phyloP scores from a whole-genome alignment of 371 early-diverging fungal genomes.

The Mortierella sp. region DNA sequence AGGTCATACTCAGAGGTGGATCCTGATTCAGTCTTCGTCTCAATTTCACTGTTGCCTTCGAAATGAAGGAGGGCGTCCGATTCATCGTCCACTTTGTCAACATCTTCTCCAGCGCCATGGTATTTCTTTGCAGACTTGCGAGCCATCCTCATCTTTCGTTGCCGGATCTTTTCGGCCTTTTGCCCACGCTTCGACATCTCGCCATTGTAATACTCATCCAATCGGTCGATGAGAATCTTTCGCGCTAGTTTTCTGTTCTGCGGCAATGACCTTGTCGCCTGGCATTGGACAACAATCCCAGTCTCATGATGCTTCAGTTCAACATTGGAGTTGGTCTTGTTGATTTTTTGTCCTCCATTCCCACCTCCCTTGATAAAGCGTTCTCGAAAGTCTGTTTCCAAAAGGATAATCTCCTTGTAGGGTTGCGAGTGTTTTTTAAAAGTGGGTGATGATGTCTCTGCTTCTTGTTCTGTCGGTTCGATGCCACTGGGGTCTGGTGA shows the following conservation, averaged over 20 bases:
- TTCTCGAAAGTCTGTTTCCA: conserved; percentile 85
- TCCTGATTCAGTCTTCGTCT: neutral
- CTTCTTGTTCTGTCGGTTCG: neutral
- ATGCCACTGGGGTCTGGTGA: neutral
- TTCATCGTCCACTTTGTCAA: neutral
- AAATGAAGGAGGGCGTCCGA: too few relatives aligned
- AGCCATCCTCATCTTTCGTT: conserved; percentile 67
- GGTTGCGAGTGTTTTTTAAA: neutral
- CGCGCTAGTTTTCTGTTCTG: conserved; percentile 82
- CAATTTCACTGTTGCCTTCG: neutral
- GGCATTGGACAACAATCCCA: conserved; percentile 81
- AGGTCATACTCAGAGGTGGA: too few relatives aligned
- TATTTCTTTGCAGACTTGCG: conserved; percentile 66
- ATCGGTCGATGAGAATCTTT: conserved; percentile 71
- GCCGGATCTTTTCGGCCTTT: conserved; percentile 70
- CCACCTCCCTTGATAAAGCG: conserved; percentile 91
- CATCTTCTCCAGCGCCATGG: conserved; percentile 31
- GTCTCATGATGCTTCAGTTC: conserved; percentile 89
- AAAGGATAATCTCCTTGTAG: conserved; percentile 66
- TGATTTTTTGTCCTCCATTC: conserved; percentile 94
- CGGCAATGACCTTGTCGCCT: conserved; percentile 80
- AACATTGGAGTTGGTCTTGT: conserved; percentile 88
- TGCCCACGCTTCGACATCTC: conserved; percentile 70
- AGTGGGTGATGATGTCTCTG: neutral
- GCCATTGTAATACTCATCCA: conserved; percentile 79